Evolutionary conservation across 2,329 filamentous ascomycete species (phyloP).

Genomic region (Trichoderma polysporum): DNA sequence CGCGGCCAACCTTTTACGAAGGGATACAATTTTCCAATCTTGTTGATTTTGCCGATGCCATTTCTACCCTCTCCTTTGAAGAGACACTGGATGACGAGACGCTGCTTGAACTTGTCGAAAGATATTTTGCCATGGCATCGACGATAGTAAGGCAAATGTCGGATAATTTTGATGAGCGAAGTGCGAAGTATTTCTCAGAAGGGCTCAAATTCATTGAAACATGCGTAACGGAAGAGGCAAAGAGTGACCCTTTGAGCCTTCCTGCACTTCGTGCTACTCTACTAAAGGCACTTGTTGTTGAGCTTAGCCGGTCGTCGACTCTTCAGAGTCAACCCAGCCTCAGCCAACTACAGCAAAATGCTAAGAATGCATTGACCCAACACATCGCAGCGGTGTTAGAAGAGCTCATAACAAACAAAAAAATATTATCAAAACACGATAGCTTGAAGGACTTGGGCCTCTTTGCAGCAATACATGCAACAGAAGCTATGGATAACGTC

Average conservation of each 20-base stretch:
- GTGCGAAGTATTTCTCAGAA: constrained; percentile 40
- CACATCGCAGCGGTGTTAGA: constrained; percentile 30
- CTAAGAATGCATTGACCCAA: constrained; percentile 31
- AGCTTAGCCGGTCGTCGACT: constrained; percentile 32
- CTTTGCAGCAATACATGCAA: constrained; percentile 37
- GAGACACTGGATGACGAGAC: constrained; percentile 28
- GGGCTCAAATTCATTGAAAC: constrained; percentile 30
- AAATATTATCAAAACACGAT: constrained; percentile 30
- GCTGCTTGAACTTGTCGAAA: constrained; percentile 35
- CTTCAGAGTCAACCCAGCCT: constrained; percentile 29
- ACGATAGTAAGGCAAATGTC: constrained; percentile 45
- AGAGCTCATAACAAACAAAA: constrained; percentile 34
- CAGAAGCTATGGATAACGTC: constrained; percentile 27
- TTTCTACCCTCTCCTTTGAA: constrained; percentile 32
- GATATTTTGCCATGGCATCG: constrained; percentile 35
- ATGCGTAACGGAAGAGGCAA: constrained; percentile 23
- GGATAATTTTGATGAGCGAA: constrained; percentile 44
- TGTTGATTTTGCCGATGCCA: constrained; percentile 35
- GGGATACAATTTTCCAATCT: constrained; percentile 43
- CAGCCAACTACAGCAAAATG: constrained; percentile 26
- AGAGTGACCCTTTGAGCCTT: constrained; percentile 6
- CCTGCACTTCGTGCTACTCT: constrained; percentile 38
- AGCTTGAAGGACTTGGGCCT: constrained; percentile 30
- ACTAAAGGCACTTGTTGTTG: constrained; percentile 36
- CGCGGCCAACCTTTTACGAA: constrained; percentile 52